Conservation (phyloP, 2,329 filamentous ascomycete genomes). For the Epichloe festucae region DNA sequence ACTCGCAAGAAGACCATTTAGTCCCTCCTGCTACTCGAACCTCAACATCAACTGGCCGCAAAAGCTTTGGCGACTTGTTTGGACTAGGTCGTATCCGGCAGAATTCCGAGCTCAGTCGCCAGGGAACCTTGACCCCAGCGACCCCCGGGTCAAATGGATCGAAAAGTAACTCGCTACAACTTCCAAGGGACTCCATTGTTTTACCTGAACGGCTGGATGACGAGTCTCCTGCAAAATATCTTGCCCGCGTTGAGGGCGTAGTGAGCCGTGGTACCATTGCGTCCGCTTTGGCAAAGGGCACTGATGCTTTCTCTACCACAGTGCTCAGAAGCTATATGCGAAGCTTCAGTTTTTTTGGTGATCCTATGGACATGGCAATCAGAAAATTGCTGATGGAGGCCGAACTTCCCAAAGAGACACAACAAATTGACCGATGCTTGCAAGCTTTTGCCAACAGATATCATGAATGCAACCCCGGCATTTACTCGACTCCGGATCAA, state of each 20-base stretch:
- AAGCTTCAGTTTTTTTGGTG: conserved; percentile 96
- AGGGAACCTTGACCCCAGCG: conserved; percentile 54
- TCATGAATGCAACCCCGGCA: conserved; percentile 94
- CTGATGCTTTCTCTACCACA: conserved; percentile 68
- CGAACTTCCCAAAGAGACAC: conserved; percentile 90
- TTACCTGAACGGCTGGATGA: conserved; percentile 73
- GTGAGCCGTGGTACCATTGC: conserved; percentile 74
- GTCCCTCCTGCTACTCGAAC: conserved; percentile 57
- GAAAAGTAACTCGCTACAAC: conserved; percentile 71
- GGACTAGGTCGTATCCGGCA: conserved; percentile 67
- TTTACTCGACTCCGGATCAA: conserved; percentile 81
- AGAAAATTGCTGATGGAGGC: conserved; percentile 94
- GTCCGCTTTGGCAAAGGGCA: conserved; percentile 72
- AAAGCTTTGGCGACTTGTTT: conserved; percentile 85
- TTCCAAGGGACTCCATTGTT: conserved; percentile 56
- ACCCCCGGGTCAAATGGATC: conserved; percentile 60
- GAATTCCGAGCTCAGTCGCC: conserved; percentile 60
- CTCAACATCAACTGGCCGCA: conserved; percentile 80
- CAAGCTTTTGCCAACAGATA: conserved; percentile 94
- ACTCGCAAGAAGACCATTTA: conserved; percentile 58
- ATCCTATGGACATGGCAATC: conserved; percentile 96
- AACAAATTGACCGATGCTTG: conserved; percentile 90
- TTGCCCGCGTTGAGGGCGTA: conserved; percentile 68
- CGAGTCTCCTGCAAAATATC: conserved; percentile 81
- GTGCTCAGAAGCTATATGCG: conserved; percentile 92